Percentiles rank a stretch among this genome's conserved stretches.
Evolutionary conservation across 805 yeast species (phyloP).

Genomic region (Candida nanaspora): DNA sequence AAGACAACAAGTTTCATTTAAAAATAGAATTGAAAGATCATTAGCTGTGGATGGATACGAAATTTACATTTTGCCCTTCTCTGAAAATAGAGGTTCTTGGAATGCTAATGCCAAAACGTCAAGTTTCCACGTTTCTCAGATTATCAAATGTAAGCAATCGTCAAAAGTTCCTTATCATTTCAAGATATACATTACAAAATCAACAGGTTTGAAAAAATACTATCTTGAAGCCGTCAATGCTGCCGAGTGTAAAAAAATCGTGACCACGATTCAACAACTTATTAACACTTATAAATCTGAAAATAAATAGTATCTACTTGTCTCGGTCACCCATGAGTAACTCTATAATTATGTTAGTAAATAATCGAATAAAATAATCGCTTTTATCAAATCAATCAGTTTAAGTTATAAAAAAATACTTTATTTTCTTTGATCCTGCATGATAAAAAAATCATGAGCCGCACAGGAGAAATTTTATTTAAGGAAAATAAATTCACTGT

Average conservation of each 20-base stretch:
- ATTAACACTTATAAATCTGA: constrained; percentile 37
- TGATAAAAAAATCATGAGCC: too few species aligned
- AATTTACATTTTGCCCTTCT: constrained; percentile 80
- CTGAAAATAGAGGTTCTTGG: constrained; percentile 55
- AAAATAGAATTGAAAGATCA: constrained; percentile 72
- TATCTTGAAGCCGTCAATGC: constrained; percentile 71
- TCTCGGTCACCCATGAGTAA: too few species aligned
- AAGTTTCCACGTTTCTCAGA: constrained; percentile 78
- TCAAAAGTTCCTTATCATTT: constrained; percentile 70
- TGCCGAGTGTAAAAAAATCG: constrained; percentile 64
- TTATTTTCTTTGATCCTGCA: too few species aligned
- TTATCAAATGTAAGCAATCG: constrained; percentile 68
- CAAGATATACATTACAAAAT: constrained; percentile 69
- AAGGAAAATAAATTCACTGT: too few species aligned
- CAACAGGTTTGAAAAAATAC: constrained; percentile 69
- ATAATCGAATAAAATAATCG: too few species aligned
- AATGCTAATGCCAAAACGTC: constrained; percentile 67
- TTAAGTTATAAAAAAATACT: too few species aligned
- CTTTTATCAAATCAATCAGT: too few species aligned
- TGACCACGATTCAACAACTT: constrained; percentile 57
- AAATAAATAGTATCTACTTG: not conserved
- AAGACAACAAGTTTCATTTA: constrained; percentile 78
- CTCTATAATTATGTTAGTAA: too few species aligned
- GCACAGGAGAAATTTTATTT: too few species aligned
- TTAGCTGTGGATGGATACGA: constrained; percentile 93